Base-by-base conservation (phyloP, 2,329 filamentous ascomycete species). In the Aureobasidium sp. region DNA sequence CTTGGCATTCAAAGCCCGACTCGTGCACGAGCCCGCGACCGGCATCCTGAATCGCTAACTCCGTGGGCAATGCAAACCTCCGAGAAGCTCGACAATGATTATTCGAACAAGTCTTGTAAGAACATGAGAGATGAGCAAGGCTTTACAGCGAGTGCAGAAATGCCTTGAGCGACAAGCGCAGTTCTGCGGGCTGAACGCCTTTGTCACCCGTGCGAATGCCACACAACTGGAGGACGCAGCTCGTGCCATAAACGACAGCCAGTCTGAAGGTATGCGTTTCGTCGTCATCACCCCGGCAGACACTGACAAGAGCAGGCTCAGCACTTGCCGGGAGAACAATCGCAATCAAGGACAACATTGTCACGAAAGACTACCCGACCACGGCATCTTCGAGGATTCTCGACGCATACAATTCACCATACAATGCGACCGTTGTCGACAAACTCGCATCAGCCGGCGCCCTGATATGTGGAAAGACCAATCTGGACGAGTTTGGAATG, bases 401-500 rank as follows among this genome's bases (percentile, higher is more conserved):
- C 44, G 68, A 69, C 34, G 79, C 78, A 64, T 90, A 92, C 74
- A 77, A 74, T 39, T 91, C 88, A 64, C 90, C 92, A 4, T 93
- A 89, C 74, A 85, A 92, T 71, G 91, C 93, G 20, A 93, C 90
- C 9, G 86, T 97, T 20, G 85, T 95, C 37, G 77, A 81, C 57
- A 83, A 87, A 68, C 80, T 97, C 37, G 82, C 83, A 62, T 72
- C 78, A 31, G 80, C 82, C 5, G 88, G 87, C 45, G 86, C 84
- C 6, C 73, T 82, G 6, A 73, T 93, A 1, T 80, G 86, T 1
- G 88, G 88, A 7, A 96, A 96, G 75, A 92, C 91, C 2, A 96
- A 96, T 72, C 86, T 97, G 80, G 94, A 97, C 75, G 94, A 96
- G 72, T 96, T 96, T 72, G 91, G 92, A 31, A 96, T 96, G 92